Evolutionary conservation across 257 asterid genomes (phyloP).

Genomic region (Lithospermum erythrorhizon): DNA sequence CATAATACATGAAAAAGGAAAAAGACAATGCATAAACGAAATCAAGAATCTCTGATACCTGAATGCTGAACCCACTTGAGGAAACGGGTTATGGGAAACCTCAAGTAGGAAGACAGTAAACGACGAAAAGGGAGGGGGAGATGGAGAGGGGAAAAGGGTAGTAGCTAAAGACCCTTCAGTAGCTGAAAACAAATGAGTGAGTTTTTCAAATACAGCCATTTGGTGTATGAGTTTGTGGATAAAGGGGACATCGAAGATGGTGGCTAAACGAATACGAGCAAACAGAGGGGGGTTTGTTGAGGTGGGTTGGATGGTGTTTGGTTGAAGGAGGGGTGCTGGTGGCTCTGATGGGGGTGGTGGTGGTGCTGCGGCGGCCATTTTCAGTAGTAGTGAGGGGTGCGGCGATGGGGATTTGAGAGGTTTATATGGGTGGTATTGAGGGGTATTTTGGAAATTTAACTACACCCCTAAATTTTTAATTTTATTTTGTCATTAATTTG

Average conservation of each 20-base stretch:
- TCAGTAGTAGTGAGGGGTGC: background rate
- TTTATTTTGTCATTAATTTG: too few species aligned
- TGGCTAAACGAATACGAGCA: slow-evolving; percentile 32
- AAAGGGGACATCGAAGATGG: slow-evolving; percentile 28
- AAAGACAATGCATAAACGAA: too few species aligned
- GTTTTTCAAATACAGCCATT: slow-evolving; percentile 39
- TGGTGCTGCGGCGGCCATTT: slow-evolving; percentile 39
- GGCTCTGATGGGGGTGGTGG: slow-evolving; percentile 28
- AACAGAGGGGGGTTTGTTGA: slow-evolving; percentile 12
- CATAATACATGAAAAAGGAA: too few species aligned
- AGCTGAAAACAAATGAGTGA: slow-evolving; percentile 29
- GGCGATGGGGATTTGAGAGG: background rate
- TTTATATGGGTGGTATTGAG: background rate
- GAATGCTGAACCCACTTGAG: background rate
- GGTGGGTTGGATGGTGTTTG: slow-evolving; percentile 7
- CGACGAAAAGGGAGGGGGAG: slow-evolving; percentile 28
- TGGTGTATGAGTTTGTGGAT: slow-evolving; percentile 39
- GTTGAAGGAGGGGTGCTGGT: slow-evolving; percentile 5
- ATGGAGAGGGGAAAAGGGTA: slow-evolving; percentile 29
- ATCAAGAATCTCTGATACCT: too few species aligned
- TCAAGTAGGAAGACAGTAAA: slow-evolving; percentile 41
- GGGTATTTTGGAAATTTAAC: background rate
- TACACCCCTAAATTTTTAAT: too few species aligned
- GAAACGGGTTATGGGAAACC: slow-evolving; percentile 27
- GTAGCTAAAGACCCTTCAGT: slow-evolving; percentile 32